Percentiles rank a stretch among this genome's conserved stretches.
These are phyloP conservation scores for Ophiocordyceps australis DNA, from an alignment of 2,329 filamentous ascomycete genomes.

Conservation along the genomic window DNA sequence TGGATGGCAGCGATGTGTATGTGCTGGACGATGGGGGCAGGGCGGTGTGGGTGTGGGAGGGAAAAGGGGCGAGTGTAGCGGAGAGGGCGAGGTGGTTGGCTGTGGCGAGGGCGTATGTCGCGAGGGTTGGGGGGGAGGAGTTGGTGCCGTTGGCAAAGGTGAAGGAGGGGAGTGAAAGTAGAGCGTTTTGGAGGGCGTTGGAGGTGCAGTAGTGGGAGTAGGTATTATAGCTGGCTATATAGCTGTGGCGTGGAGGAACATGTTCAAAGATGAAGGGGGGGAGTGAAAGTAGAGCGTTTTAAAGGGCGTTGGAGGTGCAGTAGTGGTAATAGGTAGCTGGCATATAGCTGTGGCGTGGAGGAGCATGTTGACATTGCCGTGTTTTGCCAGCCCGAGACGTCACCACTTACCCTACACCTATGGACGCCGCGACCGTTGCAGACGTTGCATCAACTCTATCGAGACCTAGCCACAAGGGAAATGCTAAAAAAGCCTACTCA, in stretches of 20 bases:
- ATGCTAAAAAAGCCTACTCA: too few species aligned
- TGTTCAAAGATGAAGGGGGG: slow-evolving; percentile 40
- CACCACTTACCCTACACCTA: too few species aligned
- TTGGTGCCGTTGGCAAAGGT: slow-evolving; percentile 38
- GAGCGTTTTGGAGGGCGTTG: slow-evolving; percentile 30
- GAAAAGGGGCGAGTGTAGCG: slow-evolving; percentile 31
- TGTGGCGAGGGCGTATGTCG: slow-evolving; percentile 37
- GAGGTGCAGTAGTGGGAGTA: slow-evolving; percentile 6
- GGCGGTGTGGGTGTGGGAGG: slow-evolving; percentile 50
- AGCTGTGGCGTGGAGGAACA: too few species aligned
- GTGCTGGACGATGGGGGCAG: slow-evolving; percentile 38
- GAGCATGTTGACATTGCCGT: too few species aligned
- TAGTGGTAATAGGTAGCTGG: too few species aligned
- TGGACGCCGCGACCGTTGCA: too few species aligned
- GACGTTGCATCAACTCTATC: too few species aligned
- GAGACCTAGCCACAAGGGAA: too few species aligned
- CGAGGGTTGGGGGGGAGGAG: slow-evolving; percentile 18
- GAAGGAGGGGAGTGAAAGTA: slow-evolving; percentile 33
- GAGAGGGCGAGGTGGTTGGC: slow-evolving; percentile 44
- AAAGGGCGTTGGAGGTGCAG: slow-evolving; percentile 20
- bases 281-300: slow-evolving; percentile 33
- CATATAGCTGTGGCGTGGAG: too few species aligned
- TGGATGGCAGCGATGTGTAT: slow-evolving; percentile 44
- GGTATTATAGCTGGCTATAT: too few species aligned
- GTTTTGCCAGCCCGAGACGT: too few species aligned